Evolutionary conservation across 306 rosid species (phyloP).

Genomic region (Glycine tomentella): DNA sequence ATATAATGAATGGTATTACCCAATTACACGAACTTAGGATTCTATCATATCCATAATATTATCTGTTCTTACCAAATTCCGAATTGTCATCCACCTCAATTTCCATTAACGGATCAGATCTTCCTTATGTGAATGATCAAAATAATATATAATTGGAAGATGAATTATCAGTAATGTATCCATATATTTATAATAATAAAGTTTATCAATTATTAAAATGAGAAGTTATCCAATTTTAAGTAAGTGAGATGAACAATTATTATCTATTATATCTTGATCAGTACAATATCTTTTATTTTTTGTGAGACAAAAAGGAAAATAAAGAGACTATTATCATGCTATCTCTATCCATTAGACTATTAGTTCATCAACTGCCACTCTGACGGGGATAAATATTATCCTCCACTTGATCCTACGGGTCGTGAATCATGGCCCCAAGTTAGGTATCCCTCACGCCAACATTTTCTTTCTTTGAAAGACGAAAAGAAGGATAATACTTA

Average conservation of each 20-base stretch:
- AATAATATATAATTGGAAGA: too few species aligned
- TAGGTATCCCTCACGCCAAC: slow-evolving; percentile 10
- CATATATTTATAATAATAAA: too few species aligned
- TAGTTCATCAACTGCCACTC: neutral
- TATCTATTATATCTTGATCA: too few species aligned
- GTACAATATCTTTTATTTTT: neutral
- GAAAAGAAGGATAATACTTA: neutral
- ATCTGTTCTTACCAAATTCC: too few species aligned
- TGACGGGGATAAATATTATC: slow-evolving; percentile 15
- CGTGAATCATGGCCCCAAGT: slow-evolving; percentile 8
- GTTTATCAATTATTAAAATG: too few species aligned
- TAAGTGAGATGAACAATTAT: too few species aligned
- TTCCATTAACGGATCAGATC: too few species aligned
- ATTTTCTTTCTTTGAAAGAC: neutral
- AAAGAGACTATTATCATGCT: neutral
- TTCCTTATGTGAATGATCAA: too few species aligned
- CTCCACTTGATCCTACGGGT: neutral
- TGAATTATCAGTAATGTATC: too few species aligned
- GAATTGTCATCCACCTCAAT: too few species aligned
- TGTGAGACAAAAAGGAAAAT: neutral
- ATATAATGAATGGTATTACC: neutral
- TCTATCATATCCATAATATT: neutral
- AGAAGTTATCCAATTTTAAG: too few species aligned
- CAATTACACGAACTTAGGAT: neutral
- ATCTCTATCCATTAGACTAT: neutral